Evolutionary conservation across 805 yeast species (phyloP), one percentile per base, ranked within the genome.

Genomic region (Saccharomycopsis sp.): DNA sequence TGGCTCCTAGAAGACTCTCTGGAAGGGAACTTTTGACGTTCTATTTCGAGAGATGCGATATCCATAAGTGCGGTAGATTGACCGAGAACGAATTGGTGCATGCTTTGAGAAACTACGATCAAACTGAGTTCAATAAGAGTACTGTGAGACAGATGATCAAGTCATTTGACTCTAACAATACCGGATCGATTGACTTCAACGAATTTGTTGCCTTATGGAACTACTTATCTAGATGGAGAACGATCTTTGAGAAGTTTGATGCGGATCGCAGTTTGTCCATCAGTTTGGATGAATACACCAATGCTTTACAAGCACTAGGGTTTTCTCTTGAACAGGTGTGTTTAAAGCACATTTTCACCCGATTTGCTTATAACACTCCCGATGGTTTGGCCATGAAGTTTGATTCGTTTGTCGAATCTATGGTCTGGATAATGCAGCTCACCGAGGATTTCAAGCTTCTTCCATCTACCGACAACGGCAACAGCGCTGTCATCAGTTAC

Each of bases 331-430:
- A 54, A 22, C 12, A 20, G 17, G 19, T 22, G 14, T 57, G 55
- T 34, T 35, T 57, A 20, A 41, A 53, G 24, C 35, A 51, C 19
- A 52, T 60, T 9, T 60, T 56, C 34, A 38, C 34, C 47, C 47
- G 42, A 49, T 60, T 54, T 41, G 57, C 54, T 3, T 55, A 57
- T 29, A 2, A 3, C 9, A 29, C 47, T 24, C n/a, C 25, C 3
- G 42, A 51, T 24, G 58, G 54, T 15, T 14, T 12, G 14, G 47
- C 42, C 7, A 60, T 60, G 62, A 60, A 57, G 24, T 57, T 60
- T 20, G 62, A 60, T 24, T 42, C 60, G 7, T 60, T 60, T 54
- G 56, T 60, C 41, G 60, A 57, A 23, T 25, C 58, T 12, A 47
- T 53, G 20, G 49, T 57, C 7, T 57, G 49, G 38, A 34, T 60